Conservation (phyloP, 257 asterid species). For the Capsicum chinense region DNA sequence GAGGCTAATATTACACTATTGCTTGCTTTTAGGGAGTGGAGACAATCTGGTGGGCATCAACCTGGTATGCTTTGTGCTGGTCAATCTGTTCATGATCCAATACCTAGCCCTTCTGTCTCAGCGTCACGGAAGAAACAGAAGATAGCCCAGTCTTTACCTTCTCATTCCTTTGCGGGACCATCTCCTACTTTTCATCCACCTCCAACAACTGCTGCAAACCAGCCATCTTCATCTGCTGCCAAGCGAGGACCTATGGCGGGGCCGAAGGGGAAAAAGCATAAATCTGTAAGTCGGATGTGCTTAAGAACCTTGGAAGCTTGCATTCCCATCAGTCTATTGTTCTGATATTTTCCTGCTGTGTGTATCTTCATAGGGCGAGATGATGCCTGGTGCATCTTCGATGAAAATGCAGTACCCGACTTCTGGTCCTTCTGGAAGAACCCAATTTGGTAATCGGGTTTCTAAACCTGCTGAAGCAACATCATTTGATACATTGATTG, state of each 20-base stretch:
- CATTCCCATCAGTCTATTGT: slow-evolving; percentile 10
- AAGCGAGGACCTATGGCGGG: slow-evolving; percentile 65
- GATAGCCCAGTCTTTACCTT: slow-evolving; percentile 52
- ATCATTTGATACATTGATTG: slow-evolving; percentile 58
- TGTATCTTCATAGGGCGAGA: slow-evolving; percentile 52
- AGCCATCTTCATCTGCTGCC: slow-evolving; percentile 63
- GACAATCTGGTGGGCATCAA: slow-evolving; percentile 50
- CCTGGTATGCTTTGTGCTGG: slow-evolving; percentile 50
- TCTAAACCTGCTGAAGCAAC: slow-evolving; percentile 52
- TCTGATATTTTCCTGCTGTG: slow-evolving; percentile 41
- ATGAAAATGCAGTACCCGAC: slow-evolving; percentile 68
- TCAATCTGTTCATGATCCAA: slow-evolving; percentile 59
- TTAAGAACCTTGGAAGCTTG: slow-evolving; percentile 34
- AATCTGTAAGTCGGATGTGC: slow-evolving; percentile 57
- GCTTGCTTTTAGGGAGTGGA: slow-evolving; percentile 61
- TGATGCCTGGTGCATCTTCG: slow-evolving; percentile 62
- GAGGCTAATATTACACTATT: slow-evolving; percentile 12
- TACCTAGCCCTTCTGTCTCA: slow-evolving; percentile 70
- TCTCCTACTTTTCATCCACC: slow-evolving; percentile 63
- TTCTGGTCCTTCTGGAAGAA: slow-evolving; percentile 79
- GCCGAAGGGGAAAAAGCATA: slow-evolving; percentile 63
- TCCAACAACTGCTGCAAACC: slow-evolving; percentile 55
- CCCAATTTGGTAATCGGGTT: slow-evolving; percentile 66
- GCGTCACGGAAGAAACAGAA: slow-evolving; percentile 77
- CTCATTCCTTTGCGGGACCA: slow-evolving; percentile 67